Evolutionary conservation across 2,329 filamentous ascomycete genomes (phyloP).

Genomic region (Botrytis pseudocinerea): DNA sequence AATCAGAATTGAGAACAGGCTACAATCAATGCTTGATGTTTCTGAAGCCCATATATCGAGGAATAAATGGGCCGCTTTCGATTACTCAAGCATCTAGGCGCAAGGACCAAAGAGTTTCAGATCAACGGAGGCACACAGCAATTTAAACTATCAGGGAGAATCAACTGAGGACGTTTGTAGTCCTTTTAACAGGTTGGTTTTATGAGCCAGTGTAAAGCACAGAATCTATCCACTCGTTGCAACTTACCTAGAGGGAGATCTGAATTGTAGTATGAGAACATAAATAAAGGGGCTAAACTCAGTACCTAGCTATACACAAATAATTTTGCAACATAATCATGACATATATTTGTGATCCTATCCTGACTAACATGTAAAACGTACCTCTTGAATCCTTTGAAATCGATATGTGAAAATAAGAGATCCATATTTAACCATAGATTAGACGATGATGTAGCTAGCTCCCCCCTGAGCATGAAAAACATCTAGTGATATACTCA

Average conservation of each 20-base stretch:
- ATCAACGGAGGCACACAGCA: not conserved
- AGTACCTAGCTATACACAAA: not conserved
- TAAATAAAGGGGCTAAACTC: not conserved
- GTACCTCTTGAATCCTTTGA: not conserved
- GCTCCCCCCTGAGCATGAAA: rapidly evolving
- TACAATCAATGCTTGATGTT: not conserved
- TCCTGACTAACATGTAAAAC: not conserved
- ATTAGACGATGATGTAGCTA: not conserved
- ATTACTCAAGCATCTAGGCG: not conserved
- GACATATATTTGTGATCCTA: not conserved
- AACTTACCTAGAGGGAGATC: not conserved
- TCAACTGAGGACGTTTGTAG: not conserved
- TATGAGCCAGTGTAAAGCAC: not conserved
- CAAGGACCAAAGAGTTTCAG: not conserved
- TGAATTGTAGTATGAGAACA: not conserved
- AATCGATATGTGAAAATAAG: not conserved
- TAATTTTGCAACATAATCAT: not conserved
- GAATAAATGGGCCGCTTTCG: not conserved
- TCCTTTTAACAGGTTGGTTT: not conserved
- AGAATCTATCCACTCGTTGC: not conserved
- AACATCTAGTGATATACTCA: not conserved
- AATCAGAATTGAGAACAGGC: not conserved
- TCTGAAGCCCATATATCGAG: not conserved
- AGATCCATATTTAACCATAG: not conserved
- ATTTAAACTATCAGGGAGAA: not conserved